A percentile compares a stretch with the other conserved stretches of the same genome.
Evolutionary conservation across 1,284 basidiomycete species (phyloP).

Genomic region (Cryptococcus amylolentus): DNA sequence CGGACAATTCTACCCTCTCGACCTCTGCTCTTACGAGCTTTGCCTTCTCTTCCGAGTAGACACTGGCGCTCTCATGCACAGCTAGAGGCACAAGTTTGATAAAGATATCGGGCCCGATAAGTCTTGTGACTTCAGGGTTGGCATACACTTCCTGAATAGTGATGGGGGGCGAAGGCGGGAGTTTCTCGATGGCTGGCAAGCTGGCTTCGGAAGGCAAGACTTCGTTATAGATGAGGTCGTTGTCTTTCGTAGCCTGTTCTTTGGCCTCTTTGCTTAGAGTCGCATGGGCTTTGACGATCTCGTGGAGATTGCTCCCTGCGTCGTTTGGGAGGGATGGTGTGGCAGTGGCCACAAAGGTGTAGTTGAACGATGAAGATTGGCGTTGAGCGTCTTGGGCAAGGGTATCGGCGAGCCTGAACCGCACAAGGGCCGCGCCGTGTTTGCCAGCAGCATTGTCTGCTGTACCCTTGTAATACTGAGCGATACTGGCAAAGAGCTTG

Average conservation of each 20-base stretch:
- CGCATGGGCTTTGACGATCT: conserved; percentile 78
- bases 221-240: conserved; percentile 98
- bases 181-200: conserved; percentile 75
- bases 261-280: conserved; percentile 73
- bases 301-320: conserved; percentile 69
- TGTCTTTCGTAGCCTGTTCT: conserved; percentile 76
- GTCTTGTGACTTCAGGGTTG: conserved; percentile 85
- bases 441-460: conserved; percentile 73
- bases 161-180: conserved; percentile 71
- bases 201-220: conserved; percentile 76
- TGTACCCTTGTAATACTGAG: conserved; percentile 80
- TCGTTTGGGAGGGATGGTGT: conserved; percentile 86
- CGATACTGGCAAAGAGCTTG: conserved; percentile 80
- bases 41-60: conserved; percentile 98
- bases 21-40: conserved; percentile 88
- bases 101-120: conserved; percentile 92
- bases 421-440: conserved; percentile 81
- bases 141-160: conserved; percentile 93
- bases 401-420: conserved; percentile 73
- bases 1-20: conserved; percentile 78
- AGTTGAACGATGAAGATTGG: conserved; percentile 66
- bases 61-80: conserved; percentile 91
- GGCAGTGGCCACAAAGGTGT: conserved; percentile 65
- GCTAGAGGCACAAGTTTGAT: conserved; percentile 81
- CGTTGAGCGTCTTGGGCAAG: conserved; percentile 80